A percentile compares a stretch with the other conserved stretches of the same genome.
Conservation (phyloP, 1,139 yeast genomes). For the Candida tunisiensis region DNA sequence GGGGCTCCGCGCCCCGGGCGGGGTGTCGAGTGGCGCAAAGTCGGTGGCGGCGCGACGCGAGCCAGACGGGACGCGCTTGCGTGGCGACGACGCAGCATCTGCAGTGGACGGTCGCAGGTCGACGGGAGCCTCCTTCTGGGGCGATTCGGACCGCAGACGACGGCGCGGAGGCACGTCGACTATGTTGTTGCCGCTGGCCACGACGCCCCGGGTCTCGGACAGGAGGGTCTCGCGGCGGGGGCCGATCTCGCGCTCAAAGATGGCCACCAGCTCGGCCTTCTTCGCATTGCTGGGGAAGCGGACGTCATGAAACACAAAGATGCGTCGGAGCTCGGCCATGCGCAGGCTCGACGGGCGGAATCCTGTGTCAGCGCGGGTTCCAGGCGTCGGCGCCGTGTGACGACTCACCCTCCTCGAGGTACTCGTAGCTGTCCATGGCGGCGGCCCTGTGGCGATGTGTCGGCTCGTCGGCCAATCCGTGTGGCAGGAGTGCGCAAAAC, state of each 20-base stretch:
- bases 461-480: no score
- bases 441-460: no score
- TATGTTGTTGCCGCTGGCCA: slow-evolving; percentile 15
- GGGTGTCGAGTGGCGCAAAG: no score
- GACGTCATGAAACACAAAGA: slow-evolving; percentile 41
- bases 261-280: slow-evolving; percentile 38
- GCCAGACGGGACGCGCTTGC: no score
- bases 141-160: slow-evolving; percentile 2
- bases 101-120: background rate
- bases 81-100: slow-evolving; percentile 3
- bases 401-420: slow-evolving; percentile 1
- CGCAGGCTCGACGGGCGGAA: slow-evolving; percentile 48
- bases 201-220: slow-evolving; percentile 11
- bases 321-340: slow-evolving; percentile 45
- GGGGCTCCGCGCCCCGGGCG: no score
- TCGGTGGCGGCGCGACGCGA: background rate
- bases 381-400: background rate
- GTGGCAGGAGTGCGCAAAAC: no score
- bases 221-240: slow-evolving; percentile 24
- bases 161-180: slow-evolving; percentile 14
- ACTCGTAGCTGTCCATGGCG: background rate
- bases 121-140: background rate
- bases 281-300: slow-evolving; percentile 36
- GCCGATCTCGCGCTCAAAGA: slow-evolving; percentile 33
- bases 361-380: slow-evolving; percentile 13